Conservation (phyloP, 2,329 filamentous ascomycete genomes). For the Zymoseptoria ardabiliae region DNA sequence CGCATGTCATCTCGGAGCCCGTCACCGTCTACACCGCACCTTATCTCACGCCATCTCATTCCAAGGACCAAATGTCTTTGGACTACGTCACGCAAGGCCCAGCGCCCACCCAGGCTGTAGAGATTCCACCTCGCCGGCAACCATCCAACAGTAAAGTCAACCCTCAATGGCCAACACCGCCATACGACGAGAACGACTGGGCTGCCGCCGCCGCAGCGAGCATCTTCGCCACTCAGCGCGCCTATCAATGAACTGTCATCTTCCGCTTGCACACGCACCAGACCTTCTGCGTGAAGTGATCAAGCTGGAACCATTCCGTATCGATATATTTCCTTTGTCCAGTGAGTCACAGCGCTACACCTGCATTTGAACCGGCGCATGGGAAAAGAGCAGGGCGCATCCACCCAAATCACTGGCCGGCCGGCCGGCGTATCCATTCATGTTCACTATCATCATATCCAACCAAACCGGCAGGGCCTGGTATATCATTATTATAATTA, state of each 20-base stretch:
- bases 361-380: background rate
- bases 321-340: conserved; percentile 14
- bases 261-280: background rate
- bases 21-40: conserved; percentile 36
- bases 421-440: background rate
- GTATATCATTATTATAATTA: background rate
- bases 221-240: conserved; percentile 65
- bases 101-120: conserved; percentile 61
- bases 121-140: conserved; percentile 54
- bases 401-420: background rate
- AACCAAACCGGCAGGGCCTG: background rate
- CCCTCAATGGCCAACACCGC: conserved; percentile 88
- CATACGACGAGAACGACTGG: conserved; percentile 92
- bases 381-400: background rate
- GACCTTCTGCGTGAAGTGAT: background rate
- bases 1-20: conserved; percentile 59
- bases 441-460: background rate
- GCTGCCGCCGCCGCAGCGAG: conserved; percentile 73
- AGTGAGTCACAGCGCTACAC: background rate
- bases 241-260: conserved; percentile 22
- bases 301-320: background rate
- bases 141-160: conserved; percentile 43
- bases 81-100: conserved; percentile 62
- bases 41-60: conserved; percentile 67
- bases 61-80: conserved; percentile 72